Evolutionary conservation across 371 early-diverging fungal genomes (phyloP), one percentile per base, ranked within the genome.

Genomic region (Nematocida sp.): DNA sequence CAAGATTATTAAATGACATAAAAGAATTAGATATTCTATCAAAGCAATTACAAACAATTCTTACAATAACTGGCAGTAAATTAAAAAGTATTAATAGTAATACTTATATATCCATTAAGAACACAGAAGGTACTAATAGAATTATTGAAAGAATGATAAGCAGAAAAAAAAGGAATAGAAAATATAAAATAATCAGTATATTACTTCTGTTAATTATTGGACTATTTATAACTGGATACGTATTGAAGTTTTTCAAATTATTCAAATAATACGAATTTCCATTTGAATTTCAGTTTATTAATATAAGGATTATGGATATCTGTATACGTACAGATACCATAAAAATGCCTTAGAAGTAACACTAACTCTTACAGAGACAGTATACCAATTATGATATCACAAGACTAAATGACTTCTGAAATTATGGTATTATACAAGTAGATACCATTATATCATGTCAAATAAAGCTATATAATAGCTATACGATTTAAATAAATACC

Each of bases 141-240:
- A 74, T 85, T n/a, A 62, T 87, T 18, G 75, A 82, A 33, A 56
- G 55, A 20, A 86, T 83, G 11, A 62, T 73, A n/a, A 62, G 46
- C n/a, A 78, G 84, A 40, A 74, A 82, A 72, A 84, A 50, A 64
- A 73, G 84, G 44, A 71, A 72, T 18, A 83, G 64, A n/a, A 54
- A 55, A 20, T 62, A 84, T 15, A 84, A 84, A 66, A 73, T 83
- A 54, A 72, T 87, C 2, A 27, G 73, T 57, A 9, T 73, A 18
- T 78, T 72, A 5, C 47, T 84, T n/a, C 23, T 70, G 0, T 47
- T 73, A 27, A 72, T 71, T 54, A 25, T 75, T 15, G 58, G 42
- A 7, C 13, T 62, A 62, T 11, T 62, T 13, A 13, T 62, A 40
- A 4, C 39, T 20, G 64, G 42, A 2, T 42, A 62, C 13, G 20